Conservation (phyloP, 371 early-diverging fungal genomes). For the Syncephalastrum sp. region DNA sequence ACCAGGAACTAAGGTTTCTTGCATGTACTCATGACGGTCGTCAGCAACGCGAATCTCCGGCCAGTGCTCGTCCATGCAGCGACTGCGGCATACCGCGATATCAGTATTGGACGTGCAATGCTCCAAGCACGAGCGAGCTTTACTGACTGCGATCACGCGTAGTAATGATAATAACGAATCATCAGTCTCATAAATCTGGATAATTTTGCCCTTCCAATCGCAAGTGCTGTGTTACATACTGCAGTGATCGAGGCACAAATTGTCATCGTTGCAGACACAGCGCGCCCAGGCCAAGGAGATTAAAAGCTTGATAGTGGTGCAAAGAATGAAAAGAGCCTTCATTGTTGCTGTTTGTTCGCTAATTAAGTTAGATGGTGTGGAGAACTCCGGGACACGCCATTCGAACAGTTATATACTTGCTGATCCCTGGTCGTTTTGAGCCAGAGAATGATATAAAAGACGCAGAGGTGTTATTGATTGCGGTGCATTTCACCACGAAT, state of each 20-base stretch:
- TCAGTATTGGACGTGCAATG: constrained; percentile 1
- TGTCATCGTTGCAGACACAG: constrained; percentile 2
- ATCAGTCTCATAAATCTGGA: constrained; percentile 1
- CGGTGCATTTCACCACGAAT: too few relatives aligned
- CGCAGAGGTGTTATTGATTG: too few relatives aligned
- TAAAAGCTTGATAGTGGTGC: constrained; percentile 2
- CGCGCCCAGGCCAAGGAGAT: not conserved
- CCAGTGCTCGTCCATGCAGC: constrained; percentile 2
- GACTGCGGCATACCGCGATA: not conserved
- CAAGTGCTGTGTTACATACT: constrained; percentile 2
- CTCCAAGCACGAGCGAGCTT: constrained; percentile 2
- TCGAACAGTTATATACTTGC: too few relatives aligned
- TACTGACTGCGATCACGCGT: constrained; percentile 1
- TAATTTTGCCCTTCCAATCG: not conserved
- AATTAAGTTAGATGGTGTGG: too few relatives aligned
- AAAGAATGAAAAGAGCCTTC: not conserved
- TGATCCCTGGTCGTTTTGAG: too few relatives aligned
- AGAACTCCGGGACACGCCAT: too few relatives aligned
- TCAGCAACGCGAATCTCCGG: not conserved
- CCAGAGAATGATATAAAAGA: too few relatives aligned
- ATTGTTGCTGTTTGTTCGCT: too few relatives aligned
- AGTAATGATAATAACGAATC: not conserved
- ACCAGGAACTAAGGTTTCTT: too few relatives aligned
- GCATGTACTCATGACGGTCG: too few relatives aligned
- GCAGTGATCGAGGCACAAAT: constrained; percentile 8